Evolutionary conservation across 495 filamentous ascomycete species (phyloP).

Genomic region (Cercophora samala): DNA sequence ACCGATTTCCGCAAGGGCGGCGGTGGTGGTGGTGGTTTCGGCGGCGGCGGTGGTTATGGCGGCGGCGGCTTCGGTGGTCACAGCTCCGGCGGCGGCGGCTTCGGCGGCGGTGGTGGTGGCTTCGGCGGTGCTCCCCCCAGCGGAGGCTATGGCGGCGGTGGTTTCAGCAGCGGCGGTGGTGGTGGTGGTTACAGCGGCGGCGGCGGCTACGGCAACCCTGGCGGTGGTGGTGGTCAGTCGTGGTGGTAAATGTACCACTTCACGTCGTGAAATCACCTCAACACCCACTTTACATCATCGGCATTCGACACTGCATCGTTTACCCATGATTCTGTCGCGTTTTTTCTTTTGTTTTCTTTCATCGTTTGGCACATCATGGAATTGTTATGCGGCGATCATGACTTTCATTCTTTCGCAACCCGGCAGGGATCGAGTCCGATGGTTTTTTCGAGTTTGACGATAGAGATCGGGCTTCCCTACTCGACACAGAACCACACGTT

Average conservation of each 20-base stretch:
- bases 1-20: slow-evolving; percentile 86
- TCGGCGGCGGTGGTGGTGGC: slow-evolving; percentile 66
- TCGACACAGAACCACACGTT: slow-evolving; percentile 17
- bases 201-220: slow-evolving; percentile 66
- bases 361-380: slow-evolving; percentile 8
- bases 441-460: slow-evolving; percentile 34
- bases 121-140: slow-evolving; percentile 45
- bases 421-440: slow-evolving; percentile 27
- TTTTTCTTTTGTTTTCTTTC: slow-evolving; percentile 17
- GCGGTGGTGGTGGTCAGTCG: slow-evolving; percentile 73
- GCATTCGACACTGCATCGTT: background rate
- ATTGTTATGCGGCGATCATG: slow-evolving; percentile 35
- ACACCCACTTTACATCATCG: slow-evolving; percentile 18
- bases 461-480: slow-evolving; percentile 35
- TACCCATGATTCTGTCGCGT: slow-evolving; percentile 3
- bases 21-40: slow-evolving; percentile 53
- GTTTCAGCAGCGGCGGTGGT: slow-evolving; percentile 46
- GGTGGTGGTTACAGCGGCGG: slow-evolving; percentile 34
- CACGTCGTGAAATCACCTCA: slow-evolving; percentile 17
- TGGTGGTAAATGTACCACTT: slow-evolving; percentile 74
- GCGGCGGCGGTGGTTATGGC: slow-evolving; percentile 51
- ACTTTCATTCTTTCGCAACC: slow-evolving; percentile 23
- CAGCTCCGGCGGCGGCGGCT: slow-evolving; percentile 52
- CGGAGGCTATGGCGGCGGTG: slow-evolving; percentile 54
- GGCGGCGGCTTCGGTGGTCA: slow-evolving; percentile 49